Percentiles rank a stretch among this genome's conserved stretches.
Conservation (phyloP, 2,329 filamentous ascomycete genomes). For the Fusarium ambrosium region DNA sequence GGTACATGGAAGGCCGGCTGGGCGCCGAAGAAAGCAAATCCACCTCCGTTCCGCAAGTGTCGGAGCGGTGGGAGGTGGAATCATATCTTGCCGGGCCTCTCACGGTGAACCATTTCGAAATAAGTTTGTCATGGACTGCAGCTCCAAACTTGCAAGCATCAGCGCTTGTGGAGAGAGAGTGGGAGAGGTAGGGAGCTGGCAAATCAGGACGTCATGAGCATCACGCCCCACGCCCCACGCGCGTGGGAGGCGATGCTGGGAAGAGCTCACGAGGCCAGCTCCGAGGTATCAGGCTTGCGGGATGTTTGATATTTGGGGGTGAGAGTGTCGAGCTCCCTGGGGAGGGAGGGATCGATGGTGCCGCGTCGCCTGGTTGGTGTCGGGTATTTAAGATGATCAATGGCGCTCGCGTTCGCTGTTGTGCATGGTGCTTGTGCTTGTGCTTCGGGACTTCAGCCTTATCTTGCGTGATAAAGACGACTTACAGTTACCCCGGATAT, state of each 20-base stretch:
- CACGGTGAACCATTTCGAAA: conserved; percentile 43
- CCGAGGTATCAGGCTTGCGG: conserved; percentile 20
- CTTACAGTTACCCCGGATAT: conserved; percentile 30
- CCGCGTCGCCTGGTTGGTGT: conserved; percentile 7
- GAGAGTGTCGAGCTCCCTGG: conserved; percentile 1
- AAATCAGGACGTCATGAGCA: conserved; percentile 43
- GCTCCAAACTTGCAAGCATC: conserved; percentile 40
- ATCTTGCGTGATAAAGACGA: conserved; percentile 34
- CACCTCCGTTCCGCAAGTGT: conserved; percentile 27
- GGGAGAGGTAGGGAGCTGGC: conserved; percentile 44
- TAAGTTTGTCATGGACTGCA: conserved; percentile 48
- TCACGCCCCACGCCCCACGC: conserved; percentile 47
- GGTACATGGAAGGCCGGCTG: conserved; percentile 17
- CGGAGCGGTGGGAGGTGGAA: conserved; percentile 29
- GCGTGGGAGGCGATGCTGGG: conserved; percentile 43
- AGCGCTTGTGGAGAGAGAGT: conserved; percentile 48
- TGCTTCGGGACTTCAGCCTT: conserved; percentile 36
- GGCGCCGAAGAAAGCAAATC: conserved; percentile 26
- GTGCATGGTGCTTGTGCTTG: conserved; percentile 13
- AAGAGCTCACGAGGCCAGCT: conserved; percentile 42
- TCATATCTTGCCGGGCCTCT: conserved; percentile 35
- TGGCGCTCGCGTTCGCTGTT: conserved; percentile 5
- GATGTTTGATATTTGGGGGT: conserved; percentile 5
- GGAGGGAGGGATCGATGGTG: conserved; percentile 4
- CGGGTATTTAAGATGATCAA: conserved; percentile 28